Evolutionary conservation across 352 stramenopile species (phyloP).

Genomic region (Phytophthora sp.): DNA sequence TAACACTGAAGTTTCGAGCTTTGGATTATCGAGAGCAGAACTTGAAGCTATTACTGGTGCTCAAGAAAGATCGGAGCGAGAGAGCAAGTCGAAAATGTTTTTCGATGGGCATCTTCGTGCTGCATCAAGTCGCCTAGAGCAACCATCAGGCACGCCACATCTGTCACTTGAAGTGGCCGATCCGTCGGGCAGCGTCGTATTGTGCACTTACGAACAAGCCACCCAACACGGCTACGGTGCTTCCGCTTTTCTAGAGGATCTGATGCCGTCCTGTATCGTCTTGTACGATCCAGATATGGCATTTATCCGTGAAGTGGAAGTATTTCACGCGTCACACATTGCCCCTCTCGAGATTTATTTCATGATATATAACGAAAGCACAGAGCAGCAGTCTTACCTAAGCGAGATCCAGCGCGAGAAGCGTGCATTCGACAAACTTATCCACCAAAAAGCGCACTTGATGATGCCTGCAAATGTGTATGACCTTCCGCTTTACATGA

Average conservation of each 20-base stretch:
- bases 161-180: conserved; percentile 61
- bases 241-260: conserved; percentile 86
- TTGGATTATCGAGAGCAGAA: conserved; percentile 75
- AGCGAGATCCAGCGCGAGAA: conserved; percentile 96
- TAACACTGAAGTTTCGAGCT: conserved; percentile 64
- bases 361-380: conserved; percentile 96
- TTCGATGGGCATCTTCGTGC: conserved; percentile 22
- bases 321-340: conserved; percentile 83
- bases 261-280: conserved; percentile 92
- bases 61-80: conserved; percentile 32
- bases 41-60: conserved; percentile 53
- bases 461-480: conserved; percentile 90
- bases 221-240: conserved; percentile 61
- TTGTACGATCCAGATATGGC: conserved; percentile 95
- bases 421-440: conserved; percentile 95
- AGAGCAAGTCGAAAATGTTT: conserved; percentile 31
- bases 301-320: conserved; percentile 96
- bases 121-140: conserved; percentile 12
- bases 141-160: conserved; percentile 34
- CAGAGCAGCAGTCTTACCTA: conserved; percentile 96
- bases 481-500: conserved; percentile 82
- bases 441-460: conserved; percentile 94
- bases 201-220: conserved; percentile 86
- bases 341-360: conserved; percentile 92
- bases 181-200: conserved; percentile 56